Conservation (phyloP, 2,329 filamentous ascomycete species). For the Fusarium illudens region DNA sequence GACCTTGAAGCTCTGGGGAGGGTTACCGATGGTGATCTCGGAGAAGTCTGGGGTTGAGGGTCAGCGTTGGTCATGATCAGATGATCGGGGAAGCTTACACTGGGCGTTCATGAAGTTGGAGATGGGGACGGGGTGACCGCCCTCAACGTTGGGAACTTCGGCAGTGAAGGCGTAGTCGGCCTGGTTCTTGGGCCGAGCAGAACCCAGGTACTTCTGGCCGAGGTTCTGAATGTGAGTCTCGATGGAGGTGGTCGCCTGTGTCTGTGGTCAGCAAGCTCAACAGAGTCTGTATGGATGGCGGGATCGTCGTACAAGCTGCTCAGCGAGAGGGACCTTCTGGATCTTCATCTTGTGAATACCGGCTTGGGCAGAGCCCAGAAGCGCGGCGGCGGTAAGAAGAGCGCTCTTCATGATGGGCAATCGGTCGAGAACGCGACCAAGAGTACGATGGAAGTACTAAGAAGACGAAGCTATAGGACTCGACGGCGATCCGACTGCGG, state of each 20-base stretch:
- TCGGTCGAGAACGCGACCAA: slow-evolving; percentile 26
- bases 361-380: slow-evolving; percentile 84
- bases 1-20: slow-evolving; percentile 96
- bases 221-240: slow-evolving; percentile 83
- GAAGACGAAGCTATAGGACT: slow-evolving; percentile 3
- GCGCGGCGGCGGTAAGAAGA: slow-evolving; percentile 79
- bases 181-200: slow-evolving; percentile 69
- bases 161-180: slow-evolving; percentile 82
- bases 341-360: slow-evolving; percentile 96
- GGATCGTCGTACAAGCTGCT: slow-evolving; percentile 80
- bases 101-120: slow-evolving; percentile 99
- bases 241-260: slow-evolving; percentile 79
- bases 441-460: background rate
- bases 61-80: slow-evolving; percentile 16
- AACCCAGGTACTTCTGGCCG: slow-evolving; percentile 95
- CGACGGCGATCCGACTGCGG: slow-evolving; percentile 20
- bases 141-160: slow-evolving; percentile 70
- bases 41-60: slow-evolving; percentile 79
- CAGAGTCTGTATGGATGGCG: background rate
- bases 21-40: slow-evolving; percentile 90
- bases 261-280: slow-evolving; percentile 21
- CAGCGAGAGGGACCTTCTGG: slow-evolving; percentile 90
- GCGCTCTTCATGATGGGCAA: slow-evolving; percentile 81
- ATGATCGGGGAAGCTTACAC: slow-evolving; percentile 68
- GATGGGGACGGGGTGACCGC: slow-evolving; percentile 83